These are phyloP conservation scores for Mycena kentingensis DNA, from an alignment of 768 basidiomycete species.

Conservation along the genomic window DNA sequence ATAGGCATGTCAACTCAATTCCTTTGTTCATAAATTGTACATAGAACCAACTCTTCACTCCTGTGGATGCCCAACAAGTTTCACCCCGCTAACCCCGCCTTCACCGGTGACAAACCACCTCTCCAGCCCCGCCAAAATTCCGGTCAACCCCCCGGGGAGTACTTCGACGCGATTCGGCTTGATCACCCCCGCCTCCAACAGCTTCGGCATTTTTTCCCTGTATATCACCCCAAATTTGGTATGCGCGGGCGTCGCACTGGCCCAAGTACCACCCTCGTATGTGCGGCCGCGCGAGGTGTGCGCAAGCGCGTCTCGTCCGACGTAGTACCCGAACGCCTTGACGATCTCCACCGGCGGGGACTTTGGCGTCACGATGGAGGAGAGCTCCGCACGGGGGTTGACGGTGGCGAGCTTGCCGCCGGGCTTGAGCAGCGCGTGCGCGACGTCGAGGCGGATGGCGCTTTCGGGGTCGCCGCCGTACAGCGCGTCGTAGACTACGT, in stretches of 20 bases:
- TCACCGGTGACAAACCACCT: constrained; percentile 3
- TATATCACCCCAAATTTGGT: constrained; percentile 25
- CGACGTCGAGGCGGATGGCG: not conserved
- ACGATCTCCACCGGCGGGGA: not conserved
- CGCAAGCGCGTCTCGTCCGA: constrained; percentile 11
- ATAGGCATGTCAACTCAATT: no score
- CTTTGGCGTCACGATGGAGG: not conserved
- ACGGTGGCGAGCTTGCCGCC: no score
- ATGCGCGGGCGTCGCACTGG: constrained; percentile 23
- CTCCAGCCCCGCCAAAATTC: constrained; percentile 45
- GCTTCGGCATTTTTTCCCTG: constrained; percentile 25
- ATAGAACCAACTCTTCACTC: no score
- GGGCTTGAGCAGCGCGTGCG: no score
- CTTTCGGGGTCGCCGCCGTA: not conserved
- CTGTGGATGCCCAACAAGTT: constrained; percentile 18
- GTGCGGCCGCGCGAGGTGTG: not conserved
- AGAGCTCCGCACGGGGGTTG: not conserved
- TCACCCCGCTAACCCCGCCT: constrained; percentile 8
- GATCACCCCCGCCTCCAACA: constrained; percentile 36
- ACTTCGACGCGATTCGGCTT: constrained; percentile 51
- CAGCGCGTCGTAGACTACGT: constrained; percentile 10
- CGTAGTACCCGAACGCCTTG: not conserved
- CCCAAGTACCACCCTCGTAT: not conserved
- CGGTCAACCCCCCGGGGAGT: constrained; percentile 45
- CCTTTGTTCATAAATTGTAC: no score